phyloP scores from a whole-genome alignment of 352 stramenopile species.

The Globisporangium spinosum region DNA sequence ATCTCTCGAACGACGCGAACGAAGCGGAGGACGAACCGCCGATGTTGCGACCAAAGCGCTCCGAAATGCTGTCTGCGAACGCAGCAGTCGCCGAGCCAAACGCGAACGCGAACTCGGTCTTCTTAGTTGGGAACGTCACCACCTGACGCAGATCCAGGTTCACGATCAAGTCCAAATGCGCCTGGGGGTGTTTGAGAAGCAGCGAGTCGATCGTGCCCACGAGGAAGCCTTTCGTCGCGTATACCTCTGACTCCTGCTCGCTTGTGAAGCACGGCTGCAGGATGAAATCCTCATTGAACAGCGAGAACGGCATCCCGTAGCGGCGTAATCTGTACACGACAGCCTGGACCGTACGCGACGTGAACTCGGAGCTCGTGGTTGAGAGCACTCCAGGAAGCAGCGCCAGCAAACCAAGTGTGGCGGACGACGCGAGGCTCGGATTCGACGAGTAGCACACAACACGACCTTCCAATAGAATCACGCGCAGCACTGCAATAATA shows the following conservation, averaged over 20 bases:
- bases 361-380: slow-evolving; percentile 27
- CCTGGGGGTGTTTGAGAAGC: slow-evolving; percentile 44
- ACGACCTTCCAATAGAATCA: slow-evolving; percentile 70
- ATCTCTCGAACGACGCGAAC: background rate
- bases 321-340: slow-evolving; percentile 37
- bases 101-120: slow-evolving; percentile 45
- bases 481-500: slow-evolving; percentile 59
- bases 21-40: slow-evolving; percentile 1
- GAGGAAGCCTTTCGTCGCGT: slow-evolving; percentile 38
- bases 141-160: slow-evolving; percentile 56
- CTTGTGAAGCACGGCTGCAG: slow-evolving; percentile 52
- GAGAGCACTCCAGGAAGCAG: slow-evolving; percentile 48
- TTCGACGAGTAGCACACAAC: slow-evolving; percentile 74
- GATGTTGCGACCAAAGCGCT: slow-evolving; percentile 27
- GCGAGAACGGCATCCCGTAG: slow-evolving; percentile 42
- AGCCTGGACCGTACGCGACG: slow-evolving; percentile 38
- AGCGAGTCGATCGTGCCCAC: slow-evolving; percentile 52
- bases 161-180: slow-evolving; percentile 53
- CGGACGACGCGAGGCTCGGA: slow-evolving; percentile 44
- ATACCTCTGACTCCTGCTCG: slow-evolving; percentile 26
- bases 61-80: slow-evolving; percentile 28
- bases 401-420: slow-evolving; percentile 47
- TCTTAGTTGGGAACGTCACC: slow-evolving; percentile 45
- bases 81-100: slow-evolving; percentile 41
- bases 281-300: slow-evolving; percentile 35